These are phyloP conservation scores for Populus nigra DNA, from an alignment of 345 rosid genomes.

Conservation along the genomic window DNA sequence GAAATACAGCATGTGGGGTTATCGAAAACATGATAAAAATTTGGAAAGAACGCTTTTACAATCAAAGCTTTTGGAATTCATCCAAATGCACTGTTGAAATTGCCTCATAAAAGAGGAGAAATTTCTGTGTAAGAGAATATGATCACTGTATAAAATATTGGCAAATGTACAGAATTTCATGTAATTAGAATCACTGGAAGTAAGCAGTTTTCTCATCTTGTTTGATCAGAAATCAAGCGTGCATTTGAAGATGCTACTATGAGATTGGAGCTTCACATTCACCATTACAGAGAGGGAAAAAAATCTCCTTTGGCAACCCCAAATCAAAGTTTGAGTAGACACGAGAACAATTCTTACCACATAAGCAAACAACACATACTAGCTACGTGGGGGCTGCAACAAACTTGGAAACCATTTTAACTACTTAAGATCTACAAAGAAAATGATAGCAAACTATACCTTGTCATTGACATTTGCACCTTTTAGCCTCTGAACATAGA, in stretches of 20 bases:
- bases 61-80: background rate
- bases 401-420: background rate
- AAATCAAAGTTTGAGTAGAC: background rate
- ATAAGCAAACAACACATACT: background rate
- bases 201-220: background rate
- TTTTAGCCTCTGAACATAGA: conserved; percentile 80
- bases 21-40: background rate
- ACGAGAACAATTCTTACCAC: background rate
- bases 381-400: background rate
- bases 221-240: background rate
- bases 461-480: conserved; percentile 82
- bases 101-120: background rate
- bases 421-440: background rate
- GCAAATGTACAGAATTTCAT: background rate
- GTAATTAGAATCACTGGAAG: background rate
- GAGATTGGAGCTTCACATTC: background rate
- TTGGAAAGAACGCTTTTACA: background rate
- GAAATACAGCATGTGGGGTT: background rate
- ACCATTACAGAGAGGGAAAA: background rate
- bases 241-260: background rate
- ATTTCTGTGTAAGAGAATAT: background rate
- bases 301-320: background rate
- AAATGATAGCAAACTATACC: conserved; percentile 33
- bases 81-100: background rate
- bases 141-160: background rate